Base-by-base conservation (phyloP, 176 grass and related monocot species). In the Zoysia japonica region DNA sequence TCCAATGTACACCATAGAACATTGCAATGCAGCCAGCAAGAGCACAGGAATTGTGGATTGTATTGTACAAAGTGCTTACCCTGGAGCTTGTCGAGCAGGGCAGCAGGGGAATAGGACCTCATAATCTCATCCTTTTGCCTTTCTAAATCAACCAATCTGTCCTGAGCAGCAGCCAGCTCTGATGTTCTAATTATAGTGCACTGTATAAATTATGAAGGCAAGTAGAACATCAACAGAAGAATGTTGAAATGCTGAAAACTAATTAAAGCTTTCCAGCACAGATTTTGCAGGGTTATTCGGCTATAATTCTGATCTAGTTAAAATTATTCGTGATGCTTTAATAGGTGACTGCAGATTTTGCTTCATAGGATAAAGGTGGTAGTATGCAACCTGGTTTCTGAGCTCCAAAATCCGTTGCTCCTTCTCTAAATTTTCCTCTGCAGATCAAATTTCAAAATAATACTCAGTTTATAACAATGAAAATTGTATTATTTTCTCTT, bases 181-280 rank as follows among this genome's bases (percentile, higher is more conserved):
- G 92, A 88, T 36, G 90, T 99, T 81, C 86, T 93, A 78, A 99
- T 99, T 75, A 99, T 88, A n/a, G 90, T 93, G 73, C 92, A 93
- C 96, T 99, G 84, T 64, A 80, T 63, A 86, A 42, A 71, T 67
- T 40, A 84, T 8, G 50, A 50, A 87, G 73, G 51, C 42, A 77
- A 61, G 7, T n/a, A 66, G 35, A 68, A 61, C 41, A 4, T 72
- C 8, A 89, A 68, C 17, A 7, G 40, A 45, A 15, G 84, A 38
- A 17, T 67, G 1, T 28, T 28, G 28, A 28, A 28, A 28, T 28
- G 28, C 28, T 28, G 28, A 28, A 28, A 28, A 28, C 28, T 28
- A 28, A 28, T 28, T 28, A 28, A 28, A 28, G 28, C 28, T 28
- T 28, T 28, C 28, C 28, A 28, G 28, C 28, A 28, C 28, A 28